Evolutionary conservation across 2,329 filamentous ascomycete genomes (phyloP).

Genomic region (Fusarium xylarioides): DNA sequence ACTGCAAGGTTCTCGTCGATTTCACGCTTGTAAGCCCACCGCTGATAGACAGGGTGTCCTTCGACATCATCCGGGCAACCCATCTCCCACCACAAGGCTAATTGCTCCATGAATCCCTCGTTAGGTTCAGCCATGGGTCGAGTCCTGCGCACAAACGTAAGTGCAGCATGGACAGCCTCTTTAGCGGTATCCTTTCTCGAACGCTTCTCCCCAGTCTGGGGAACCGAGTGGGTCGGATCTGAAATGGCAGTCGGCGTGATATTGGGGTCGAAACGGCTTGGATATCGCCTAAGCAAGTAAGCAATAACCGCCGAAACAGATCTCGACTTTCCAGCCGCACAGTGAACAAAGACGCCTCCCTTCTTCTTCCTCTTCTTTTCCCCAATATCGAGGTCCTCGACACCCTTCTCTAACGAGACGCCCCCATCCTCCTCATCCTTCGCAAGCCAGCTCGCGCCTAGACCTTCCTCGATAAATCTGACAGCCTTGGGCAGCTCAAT

Average conservation of each 20-base stretch:
- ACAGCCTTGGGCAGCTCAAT: constrained; percentile 82
- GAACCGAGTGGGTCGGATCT: constrained; percentile 15
- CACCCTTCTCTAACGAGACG: constrained; percentile 31
- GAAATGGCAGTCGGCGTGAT: constrained; percentile 42
- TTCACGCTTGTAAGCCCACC: constrained; percentile 68
- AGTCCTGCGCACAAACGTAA: constrained; percentile 73
- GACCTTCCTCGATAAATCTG: constrained; percentile 81
- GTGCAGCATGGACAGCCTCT: constrained; percentile 66
- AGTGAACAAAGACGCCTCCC: constrained; percentile 68
- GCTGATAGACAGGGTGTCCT: constrained; percentile 79
- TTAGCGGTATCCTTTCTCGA: constrained; percentile 49
- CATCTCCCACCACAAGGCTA: constrained; percentile 89
- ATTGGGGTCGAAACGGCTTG: constrained; percentile 59
- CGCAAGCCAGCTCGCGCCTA: constrained; percentile 51
- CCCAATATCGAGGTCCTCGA: constrained; percentile 23
- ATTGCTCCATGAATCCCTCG: constrained; percentile 87
- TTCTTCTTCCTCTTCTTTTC: constrained; percentile 26
- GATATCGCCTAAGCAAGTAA: constrained; percentile 79
- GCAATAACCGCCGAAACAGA: constrained; percentile 86
- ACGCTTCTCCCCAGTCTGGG: constrained; percentile 25
- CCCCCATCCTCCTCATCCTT: constrained; percentile 30
- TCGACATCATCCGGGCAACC: constrained; percentile 74
- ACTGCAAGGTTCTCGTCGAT: constrained; percentile 69
- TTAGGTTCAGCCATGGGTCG: constrained; percentile 89
- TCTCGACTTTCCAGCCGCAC: constrained; percentile 95